Evolutionary conservation across 139 green algal genomes (phyloP), one percentile per base, ranked within the genome.

Genomic region (Chlamydomonas incerta): DNA sequence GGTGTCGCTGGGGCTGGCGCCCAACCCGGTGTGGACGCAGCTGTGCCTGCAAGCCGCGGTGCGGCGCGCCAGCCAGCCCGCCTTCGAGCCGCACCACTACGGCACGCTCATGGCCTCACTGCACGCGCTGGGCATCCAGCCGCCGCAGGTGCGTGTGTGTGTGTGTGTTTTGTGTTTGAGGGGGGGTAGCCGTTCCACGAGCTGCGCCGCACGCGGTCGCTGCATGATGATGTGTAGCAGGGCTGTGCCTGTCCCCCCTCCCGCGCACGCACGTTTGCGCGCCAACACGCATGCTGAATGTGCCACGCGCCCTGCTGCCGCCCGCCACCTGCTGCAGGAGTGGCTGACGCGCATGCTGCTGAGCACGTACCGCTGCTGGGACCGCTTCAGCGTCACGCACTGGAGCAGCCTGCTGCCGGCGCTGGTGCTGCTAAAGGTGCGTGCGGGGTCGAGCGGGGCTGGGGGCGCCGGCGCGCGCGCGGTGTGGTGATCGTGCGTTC

Each of bases 1-100:
- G 80, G 41, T 60, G 29, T 23, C 41, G 2, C 67, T 85, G 47
- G 50, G 50, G 10, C 31, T 85, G 66, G 67, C 23, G 14, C 80
- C 80, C 80, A 85, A 85, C 80, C 21, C 28, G 14, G 24, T n/a
- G 1, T 77, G 47, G 79, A 75, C 47, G 29, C 2, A 26, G 8
- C 50, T 85, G 31, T 76, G 47, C 66, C 80, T 85, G 21, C 50
- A 33, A 3, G 23, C 66, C 14, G 80, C 67, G 31, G 50, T 33
- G 21, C 24, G 23, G 18, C 47, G 31, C 47, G 8, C 31, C 35
- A 41, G 20, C 23, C 29, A 58, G 26, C 80, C 80, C 31, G 41
- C 55, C n/a, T 85, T 85, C n/a, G 67, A 85, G 80, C 50, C 80
- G 66, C 80, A 76, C 37, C 80, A 85, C 80, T 76, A 69, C 67